Evolutionary conservation across 768 basidiomycete species (phyloP).

Genomic region (Boletus pseudo-olivaceus): DNA sequence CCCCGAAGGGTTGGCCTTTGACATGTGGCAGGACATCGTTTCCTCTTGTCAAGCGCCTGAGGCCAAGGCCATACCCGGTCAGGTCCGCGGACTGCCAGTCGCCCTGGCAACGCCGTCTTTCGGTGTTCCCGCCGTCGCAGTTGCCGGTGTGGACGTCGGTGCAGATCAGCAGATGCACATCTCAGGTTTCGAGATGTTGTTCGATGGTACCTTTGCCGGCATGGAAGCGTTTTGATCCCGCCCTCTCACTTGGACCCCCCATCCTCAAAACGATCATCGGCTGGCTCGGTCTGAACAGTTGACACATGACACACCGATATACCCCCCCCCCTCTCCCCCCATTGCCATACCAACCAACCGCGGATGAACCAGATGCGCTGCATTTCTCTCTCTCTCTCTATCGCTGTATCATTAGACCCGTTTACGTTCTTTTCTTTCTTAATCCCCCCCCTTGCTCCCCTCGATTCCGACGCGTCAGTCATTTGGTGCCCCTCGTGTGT

Average conservation of each 20-base stretch:
- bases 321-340: too few relatives aligned
- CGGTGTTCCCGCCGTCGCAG: background rate
- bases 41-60: background rate
- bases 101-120: constrained; percentile 3
- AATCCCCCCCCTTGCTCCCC: background rate
- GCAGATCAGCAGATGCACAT: constrained; percentile 2
- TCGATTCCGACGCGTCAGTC: too few relatives aligned
- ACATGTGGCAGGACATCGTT: constrained; percentile 19
- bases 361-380: background rate
- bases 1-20: constrained; percentile 2
- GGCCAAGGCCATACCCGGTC: background rate
- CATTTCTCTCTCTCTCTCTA: background rate
- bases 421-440: background rate
- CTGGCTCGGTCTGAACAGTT: background rate
- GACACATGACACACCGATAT: background rate
- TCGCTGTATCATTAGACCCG: constrained; percentile 5
- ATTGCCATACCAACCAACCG: background rate
- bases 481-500: background rate
- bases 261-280: background rate
- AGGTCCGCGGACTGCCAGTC: background rate
- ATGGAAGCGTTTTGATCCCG: constrained; percentile 11
- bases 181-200: constrained; percentile 16
- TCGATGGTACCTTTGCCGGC: constrained; percentile 6
- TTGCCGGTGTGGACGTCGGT: constrained; percentile 6
- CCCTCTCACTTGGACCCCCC: too few relatives aligned